These are phyloP conservation scores for Garcia nutans DNA, from an alignment of 345 rosid species.

Conservation along the genomic window DNA sequence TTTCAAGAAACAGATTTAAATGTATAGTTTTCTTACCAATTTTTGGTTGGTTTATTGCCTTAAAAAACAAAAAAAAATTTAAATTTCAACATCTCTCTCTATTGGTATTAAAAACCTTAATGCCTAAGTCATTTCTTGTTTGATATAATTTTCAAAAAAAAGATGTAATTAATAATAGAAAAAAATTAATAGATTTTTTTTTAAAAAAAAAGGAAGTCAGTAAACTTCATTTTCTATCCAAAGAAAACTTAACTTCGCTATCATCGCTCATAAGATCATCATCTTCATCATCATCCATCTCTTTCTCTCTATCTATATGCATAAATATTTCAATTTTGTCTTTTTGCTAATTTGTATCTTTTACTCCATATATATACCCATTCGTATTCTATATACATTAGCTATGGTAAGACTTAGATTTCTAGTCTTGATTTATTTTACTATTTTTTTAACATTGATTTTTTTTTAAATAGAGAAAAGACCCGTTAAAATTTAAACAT, in stretches of 20 bases:
- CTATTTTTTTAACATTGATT: no score
- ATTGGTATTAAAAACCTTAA: conserved; percentile 14
- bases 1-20: background rate
- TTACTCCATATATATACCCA: background rate
- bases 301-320: conserved; percentile 15
- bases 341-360: background rate
- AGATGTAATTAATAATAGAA: background rate
- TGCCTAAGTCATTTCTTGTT: conserved; percentile 21
- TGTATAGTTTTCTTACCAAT: background rate
- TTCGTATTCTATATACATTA: background rate
- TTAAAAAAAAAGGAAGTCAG: conserved; percentile 12
- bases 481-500: no score
- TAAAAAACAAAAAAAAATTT: background rate
- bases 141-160: background rate
- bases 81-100: background rate
- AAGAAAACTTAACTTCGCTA: background rate
- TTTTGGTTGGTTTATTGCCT: background rate
- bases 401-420: no score
- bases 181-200: no score
- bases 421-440: no score
- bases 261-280: conserved; percentile 27
- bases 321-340: conserved; percentile 8
- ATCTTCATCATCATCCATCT: conserved; percentile 33
- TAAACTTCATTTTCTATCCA: conserved; percentile 24
- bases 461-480: no score